Base-by-base conservation (phyloP, 768 basidiomycete genomes). In the Sporobolomyces pararoseus region DNA sequence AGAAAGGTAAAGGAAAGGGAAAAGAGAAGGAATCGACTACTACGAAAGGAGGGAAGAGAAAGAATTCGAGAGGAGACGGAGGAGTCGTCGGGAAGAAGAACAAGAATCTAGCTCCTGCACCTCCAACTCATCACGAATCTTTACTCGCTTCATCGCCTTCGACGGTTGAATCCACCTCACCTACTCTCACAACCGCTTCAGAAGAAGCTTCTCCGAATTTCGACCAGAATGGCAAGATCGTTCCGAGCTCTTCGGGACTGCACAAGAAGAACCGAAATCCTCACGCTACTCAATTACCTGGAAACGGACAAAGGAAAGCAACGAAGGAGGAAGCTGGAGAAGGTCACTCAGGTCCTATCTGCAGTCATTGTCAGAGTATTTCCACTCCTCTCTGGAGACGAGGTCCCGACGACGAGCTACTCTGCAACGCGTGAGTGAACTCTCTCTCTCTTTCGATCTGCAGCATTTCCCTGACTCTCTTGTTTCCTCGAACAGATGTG, bases 331-430 rank as follows among this genome's bases (percentile, higher is more conserved):
- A 67, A 47, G 65, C 65, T 14, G 63, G 65, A 25, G 72, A 74
- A 27, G 72, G 66, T 1, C 72, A 74, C 35, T 50, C 62, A 9
- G 72, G 72, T 1, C 72, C 72, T 32, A 52, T 67, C 7, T 93
- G 91, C 80, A 87, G 88, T 54, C 93, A 93, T 79, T 94, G 90
- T 80, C 86, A 85, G 39, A 87, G 87, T n/a, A 82, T 84, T 25
- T 85, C 86, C 73, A 90, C 90, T 65, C 90, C 90, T 51, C 84
- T 91, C 29, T 91, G 90, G 90, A 82, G 90, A 76, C 84, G 90
- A 75, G 90, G 89, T 77, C 82, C 84, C 55, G 87, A 89, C 76
- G 90, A 89, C 70, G 89, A 88, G 79, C 84, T 87, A 57, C 85
- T 91, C 76, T 92, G 90, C 82, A 92, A 91, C 79, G 90, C 93